Percentiles rank a stretch among this genome's conserved stretches.
phyloP scores from a whole-genome alignment of 176 grass and related monocot species.

The Alopecurus myosuroides region DNA sequence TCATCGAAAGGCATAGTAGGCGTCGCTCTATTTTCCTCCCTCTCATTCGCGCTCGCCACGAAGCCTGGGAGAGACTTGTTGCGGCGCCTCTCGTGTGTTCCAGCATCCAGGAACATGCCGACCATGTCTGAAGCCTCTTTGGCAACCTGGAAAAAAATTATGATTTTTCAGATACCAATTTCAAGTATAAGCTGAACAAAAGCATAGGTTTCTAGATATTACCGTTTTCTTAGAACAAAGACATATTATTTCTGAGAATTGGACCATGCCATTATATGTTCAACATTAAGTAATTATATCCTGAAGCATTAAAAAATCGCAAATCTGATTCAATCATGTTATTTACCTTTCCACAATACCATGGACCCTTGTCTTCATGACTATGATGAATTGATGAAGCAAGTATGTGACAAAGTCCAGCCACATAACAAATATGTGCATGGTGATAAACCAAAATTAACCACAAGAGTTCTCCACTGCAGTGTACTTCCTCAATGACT shows the following conservation, averaged over 20 bases:
- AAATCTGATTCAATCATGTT: neutral
- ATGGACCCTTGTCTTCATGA: slow-evolving; percentile 82
- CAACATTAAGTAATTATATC: neutral
- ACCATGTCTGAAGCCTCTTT: too few relatives aligned
- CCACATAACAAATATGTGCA: slow-evolving; percentile 89
- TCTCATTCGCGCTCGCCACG: too few relatives aligned
- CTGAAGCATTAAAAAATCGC: slow-evolving; percentile 1
- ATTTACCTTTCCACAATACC: slow-evolving; percentile 94
- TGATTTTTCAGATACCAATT: too few relatives aligned
- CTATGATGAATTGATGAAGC: slow-evolving; percentile 94
- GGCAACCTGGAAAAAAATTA: too few relatives aligned
- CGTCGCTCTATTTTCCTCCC: too few relatives aligned
- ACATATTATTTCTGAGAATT: neutral
- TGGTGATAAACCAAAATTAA: slow-evolving; percentile 22
- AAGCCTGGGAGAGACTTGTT: too few relatives aligned
- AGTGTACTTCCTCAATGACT: neutral
- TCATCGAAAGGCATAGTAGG: too few relatives aligned
- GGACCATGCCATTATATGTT: neutral
- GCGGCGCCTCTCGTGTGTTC: too few relatives aligned
- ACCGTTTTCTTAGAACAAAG: too few relatives aligned
- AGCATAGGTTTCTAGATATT: too few relatives aligned
- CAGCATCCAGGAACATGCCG: too few relatives aligned
- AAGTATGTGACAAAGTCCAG: slow-evolving; percentile 92
- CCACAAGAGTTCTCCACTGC: slow-evolving; percentile 9
- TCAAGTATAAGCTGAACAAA: too few relatives aligned